phyloP scores from a whole-genome alignment of 2,329 filamentous ascomycete species.

The Chaetothyriales sp. region DNA sequence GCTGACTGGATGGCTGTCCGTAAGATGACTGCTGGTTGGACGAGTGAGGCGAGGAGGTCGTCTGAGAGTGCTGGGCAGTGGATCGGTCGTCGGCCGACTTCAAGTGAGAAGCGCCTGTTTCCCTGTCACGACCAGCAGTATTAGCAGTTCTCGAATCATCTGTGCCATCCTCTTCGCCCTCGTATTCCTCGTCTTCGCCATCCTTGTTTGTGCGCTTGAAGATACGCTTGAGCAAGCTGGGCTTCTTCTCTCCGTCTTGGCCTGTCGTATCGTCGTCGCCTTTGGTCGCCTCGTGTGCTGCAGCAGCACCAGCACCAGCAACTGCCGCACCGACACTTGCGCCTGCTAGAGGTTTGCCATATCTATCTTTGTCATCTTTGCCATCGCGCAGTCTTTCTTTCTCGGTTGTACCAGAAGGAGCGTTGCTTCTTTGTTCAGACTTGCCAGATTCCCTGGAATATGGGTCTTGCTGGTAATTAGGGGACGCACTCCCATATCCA shows the following conservation, averaged over 20 bases:
- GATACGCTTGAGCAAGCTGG: conserved; percentile 14
- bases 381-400: neutral
- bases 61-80: neutral
- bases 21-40: too few species aligned
- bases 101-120: neutral
- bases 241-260: conserved; percentile 11
- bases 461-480: conserved; percentile 8
- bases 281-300: conserved; percentile 5
- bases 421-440: conserved; percentile 5
- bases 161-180: conserved; percentile 9
- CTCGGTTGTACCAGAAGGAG: neutral
- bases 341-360: conserved; percentile 3
- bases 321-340: conserved; percentile 4
- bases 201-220: conserved; percentile 18
- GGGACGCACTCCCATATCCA: neutral
- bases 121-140: neutral
- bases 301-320: conserved; percentile 4
- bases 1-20: too few species aligned
- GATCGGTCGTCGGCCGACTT: neutral
- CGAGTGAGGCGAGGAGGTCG: neutral
- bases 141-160: neutral
- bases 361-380: neutral
- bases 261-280: conserved; percentile 2
- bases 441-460: conserved; percentile 4
- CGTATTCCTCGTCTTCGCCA: conserved; percentile 15